Evolutionary conservation across 805 yeast species (phyloP).

Genomic region (Yarrowia porcina): DNA sequence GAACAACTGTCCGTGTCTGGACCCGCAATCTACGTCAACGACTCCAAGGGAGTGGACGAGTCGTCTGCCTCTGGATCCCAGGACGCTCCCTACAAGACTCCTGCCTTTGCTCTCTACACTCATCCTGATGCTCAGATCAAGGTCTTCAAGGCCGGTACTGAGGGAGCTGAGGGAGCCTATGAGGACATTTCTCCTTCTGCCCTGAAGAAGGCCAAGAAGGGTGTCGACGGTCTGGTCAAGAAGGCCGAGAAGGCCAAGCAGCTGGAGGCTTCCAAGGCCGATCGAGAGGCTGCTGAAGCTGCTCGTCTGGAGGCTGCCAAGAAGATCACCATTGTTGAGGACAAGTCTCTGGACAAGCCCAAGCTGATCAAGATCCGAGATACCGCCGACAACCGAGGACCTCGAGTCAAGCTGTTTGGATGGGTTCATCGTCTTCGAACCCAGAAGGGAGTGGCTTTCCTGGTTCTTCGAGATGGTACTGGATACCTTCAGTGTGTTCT

Average conservation of each 20-base stretch:
- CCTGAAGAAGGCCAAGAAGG: constrained; percentile 92
- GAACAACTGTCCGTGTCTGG: constrained; percentile 28
- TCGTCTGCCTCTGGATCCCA: constrained; percentile 59
- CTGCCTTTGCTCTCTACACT: constrained; percentile 73
- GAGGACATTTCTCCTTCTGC: constrained; percentile 85
- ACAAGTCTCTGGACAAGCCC: constrained; percentile 68
- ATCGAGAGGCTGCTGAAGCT: constrained; percentile 65
- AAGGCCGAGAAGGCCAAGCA: constrained; percentile 62
- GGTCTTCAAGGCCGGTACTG: constrained; percentile 48
- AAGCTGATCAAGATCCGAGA: constrained; percentile 60
- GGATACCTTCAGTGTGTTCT: constrained; percentile 87
- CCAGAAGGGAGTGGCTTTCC: constrained; percentile 87
- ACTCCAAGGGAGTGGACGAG: constrained; percentile 64
- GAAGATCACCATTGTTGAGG: constrained; percentile 73
- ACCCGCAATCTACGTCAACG: constrained; percentile 61
- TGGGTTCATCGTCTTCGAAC: constrained; percentile 95
- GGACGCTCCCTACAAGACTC: constrained; percentile 67
- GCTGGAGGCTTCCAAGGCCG: constrained; percentile 49
- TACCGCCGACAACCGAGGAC: constrained; percentile 54
- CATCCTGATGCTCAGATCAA: constrained; percentile 33
- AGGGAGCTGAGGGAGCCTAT: constrained; percentile 49
- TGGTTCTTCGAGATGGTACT: constrained; percentile 92
- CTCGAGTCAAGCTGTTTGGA: constrained; percentile 78
- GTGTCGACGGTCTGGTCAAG: constrained; percentile 86
- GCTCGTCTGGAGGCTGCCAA: constrained; percentile 74